A percentile compares a stretch with the other conserved stretches of the same genome.
Conservation (phyloP, 2,329 filamentous ascomycete genomes). For the Fusarium camptoceras region DNA sequence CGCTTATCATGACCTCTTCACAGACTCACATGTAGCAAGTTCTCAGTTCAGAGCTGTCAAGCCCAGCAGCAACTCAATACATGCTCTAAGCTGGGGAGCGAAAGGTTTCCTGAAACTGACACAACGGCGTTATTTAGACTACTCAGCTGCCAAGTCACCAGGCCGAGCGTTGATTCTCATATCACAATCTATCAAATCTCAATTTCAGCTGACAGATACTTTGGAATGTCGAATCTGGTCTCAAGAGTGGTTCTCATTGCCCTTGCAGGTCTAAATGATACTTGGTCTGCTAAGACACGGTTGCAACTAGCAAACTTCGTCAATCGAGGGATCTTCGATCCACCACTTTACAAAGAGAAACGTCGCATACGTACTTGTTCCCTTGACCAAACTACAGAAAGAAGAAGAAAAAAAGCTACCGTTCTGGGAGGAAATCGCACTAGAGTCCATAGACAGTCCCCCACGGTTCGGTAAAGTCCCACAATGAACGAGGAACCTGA, state of each 20-base stretch:
- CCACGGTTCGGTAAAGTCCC: conserved; percentile 39
- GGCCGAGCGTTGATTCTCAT: conserved; percentile 9
- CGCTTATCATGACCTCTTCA: neutral
- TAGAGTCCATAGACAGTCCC: conserved; percentile 32
- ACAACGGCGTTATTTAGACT: conserved; percentile 30
- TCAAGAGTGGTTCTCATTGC: neutral
- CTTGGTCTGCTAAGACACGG: neutral
- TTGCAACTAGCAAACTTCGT: neutral
- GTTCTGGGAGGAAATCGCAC: conserved; percentile 12
- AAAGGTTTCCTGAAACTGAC: conserved; percentile 41
- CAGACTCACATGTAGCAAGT: neutral
- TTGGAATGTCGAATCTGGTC: conserved; percentile 18
- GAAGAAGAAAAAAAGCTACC: neutral
- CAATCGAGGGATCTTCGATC: neutral
- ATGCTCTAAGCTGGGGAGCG: conserved; percentile 23
- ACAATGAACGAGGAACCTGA: conserved; percentile 42
- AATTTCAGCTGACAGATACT: neutral
- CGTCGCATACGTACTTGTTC: neutral
- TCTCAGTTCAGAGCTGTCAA: neutral
- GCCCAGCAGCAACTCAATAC: neutral
- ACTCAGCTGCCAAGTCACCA: conserved; percentile 28
- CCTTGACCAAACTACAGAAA: conserved; percentile 1
- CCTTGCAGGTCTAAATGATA: conserved; percentile 22
- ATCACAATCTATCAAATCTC: neutral
- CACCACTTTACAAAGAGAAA: neutral